Evolutionary conservation across 495 filamentous ascomycete species (phyloP).

Genomic region (Neurospora sp.): DNA sequence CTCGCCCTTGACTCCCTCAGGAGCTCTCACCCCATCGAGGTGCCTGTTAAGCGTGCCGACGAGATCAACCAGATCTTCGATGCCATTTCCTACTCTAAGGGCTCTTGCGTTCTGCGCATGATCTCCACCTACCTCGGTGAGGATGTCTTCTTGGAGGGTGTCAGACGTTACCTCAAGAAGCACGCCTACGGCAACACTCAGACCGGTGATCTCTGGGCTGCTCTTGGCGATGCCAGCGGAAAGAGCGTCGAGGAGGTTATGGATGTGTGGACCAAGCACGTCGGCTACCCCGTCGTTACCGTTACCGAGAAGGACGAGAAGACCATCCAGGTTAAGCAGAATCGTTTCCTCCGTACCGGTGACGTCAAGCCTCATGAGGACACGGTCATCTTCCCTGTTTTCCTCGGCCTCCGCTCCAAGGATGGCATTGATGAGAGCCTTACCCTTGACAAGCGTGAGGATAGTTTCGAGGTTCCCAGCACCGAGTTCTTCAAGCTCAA

Average conservation of each 20-base stretch:
- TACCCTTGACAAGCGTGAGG: conserved; percentile 63
- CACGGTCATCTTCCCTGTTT: conserved; percentile 64
- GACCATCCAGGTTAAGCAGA: conserved; percentile 60
- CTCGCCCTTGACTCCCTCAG: conserved; percentile 81
- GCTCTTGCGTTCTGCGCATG: conserved; percentile 93
- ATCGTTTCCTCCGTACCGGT: conserved; percentile 63
- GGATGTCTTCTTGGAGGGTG: conserved; percentile 86
- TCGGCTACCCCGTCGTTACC: conserved; percentile 63
- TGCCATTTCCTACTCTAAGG: conserved; percentile 95
- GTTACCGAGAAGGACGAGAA: conserved; percentile 52
- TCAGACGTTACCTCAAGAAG: conserved; percentile 86
- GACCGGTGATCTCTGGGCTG: conserved; percentile 85
- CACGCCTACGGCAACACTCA: conserved; percentile 81
- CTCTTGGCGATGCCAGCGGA: conserved; percentile 80
- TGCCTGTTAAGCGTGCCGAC: conserved; percentile 87
- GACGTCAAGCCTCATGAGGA: conserved; percentile 80
- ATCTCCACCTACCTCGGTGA: conserved; percentile 93
- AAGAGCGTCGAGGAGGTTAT: conserved; percentile 75
- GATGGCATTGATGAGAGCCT: conserved; percentile 51
- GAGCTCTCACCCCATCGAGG: conserved; percentile 94
- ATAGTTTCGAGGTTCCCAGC: conserved; percentile 54
- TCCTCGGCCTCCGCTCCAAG: conserved; percentile 58
- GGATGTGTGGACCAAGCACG: conserved; percentile 71
- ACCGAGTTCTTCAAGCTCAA: conserved; percentile 71
- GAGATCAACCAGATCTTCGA: conserved; percentile 99